phyloP scores from a whole-genome alignment of 2,329 filamentous ascomycete species.

The Colletotrichum scovillei region DNA sequence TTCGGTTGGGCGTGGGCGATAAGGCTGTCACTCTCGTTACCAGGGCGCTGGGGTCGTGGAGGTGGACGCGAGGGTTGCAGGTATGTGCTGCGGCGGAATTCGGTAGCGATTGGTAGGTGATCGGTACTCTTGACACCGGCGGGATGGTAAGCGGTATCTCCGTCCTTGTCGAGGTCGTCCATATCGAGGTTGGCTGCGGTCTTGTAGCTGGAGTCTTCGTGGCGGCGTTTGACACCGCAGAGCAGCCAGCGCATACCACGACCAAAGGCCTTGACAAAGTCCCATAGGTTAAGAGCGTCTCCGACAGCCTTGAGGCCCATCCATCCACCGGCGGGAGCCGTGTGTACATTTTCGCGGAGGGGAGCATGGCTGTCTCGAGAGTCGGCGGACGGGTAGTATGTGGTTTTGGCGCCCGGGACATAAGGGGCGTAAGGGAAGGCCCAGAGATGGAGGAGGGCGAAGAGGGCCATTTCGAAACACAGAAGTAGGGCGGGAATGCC shows the following conservation, averaged over 20 bases:
- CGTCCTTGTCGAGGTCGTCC: constrained; percentile 49
- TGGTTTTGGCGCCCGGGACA: constrained; percentile 53
- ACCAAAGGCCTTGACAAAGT: constrained; percentile 83
- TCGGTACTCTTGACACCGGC: constrained; percentile 49
- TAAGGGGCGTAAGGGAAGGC: constrained; percentile 85
- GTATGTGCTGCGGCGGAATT: constrained; percentile 49
- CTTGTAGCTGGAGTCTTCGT: constrained; percentile 63
- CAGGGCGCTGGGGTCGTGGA: constrained; percentile 30
- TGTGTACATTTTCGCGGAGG: constrained; percentile 55
- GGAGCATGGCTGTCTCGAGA: constrained; percentile 51
- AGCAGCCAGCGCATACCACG: constrained; percentile 85
- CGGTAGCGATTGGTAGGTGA: constrained; percentile 51
- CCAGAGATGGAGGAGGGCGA: constrained; percentile 82
- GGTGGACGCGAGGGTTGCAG: constrained; percentile 36
- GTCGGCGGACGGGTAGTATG: constrained; percentile 61
- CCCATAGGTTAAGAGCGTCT: constrained; percentile 84
- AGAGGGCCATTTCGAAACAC: constrained; percentile 87
- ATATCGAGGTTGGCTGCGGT: constrained; percentile 50
- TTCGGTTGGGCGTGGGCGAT: constrained; percentile 50
- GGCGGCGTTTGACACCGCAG: constrained; percentile 74
- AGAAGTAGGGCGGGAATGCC: constrained; percentile 83
- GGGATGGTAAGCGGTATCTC: constrained; percentile 38
- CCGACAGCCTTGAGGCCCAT: constrained; percentile 73
- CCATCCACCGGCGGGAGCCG: constrained; percentile 71
- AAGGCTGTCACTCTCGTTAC: constrained; percentile 56